Percentiles rank a stretch among this genome's conserved stretches.
phyloP scores from a whole-genome alignment of 2,329 filamentous ascomycete genomes.

The Colletotrichum sp. region DNA sequence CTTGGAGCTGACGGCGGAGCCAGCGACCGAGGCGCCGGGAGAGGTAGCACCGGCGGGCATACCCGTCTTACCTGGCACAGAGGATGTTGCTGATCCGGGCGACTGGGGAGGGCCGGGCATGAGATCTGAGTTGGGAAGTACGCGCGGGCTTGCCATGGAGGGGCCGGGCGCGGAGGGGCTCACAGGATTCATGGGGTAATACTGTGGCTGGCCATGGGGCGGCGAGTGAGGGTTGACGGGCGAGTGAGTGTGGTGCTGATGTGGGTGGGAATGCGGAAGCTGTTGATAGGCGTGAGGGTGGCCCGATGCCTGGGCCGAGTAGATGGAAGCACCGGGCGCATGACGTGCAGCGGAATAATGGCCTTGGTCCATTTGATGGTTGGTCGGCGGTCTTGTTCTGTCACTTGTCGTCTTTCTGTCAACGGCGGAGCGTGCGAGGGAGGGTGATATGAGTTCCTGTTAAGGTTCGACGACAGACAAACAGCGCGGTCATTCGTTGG shows the following conservation, averaged over 20 bases:
- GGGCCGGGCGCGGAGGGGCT: neutral
- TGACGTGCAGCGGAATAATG: constrained; percentile 22
- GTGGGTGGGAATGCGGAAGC: neutral
- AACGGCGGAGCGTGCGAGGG: constrained; percentile 1
- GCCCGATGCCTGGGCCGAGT: constrained; percentile 4
- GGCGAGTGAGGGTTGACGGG: constrained; percentile 1
- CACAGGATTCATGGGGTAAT: constrained; percentile 15
- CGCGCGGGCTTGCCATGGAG: constrained; percentile 14
- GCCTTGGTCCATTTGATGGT: constrained; percentile 14
- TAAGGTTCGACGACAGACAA: neutral
- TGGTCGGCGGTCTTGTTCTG: neutral
- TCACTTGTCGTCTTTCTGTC: constrained; percentile 15
- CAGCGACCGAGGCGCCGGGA: neutral
- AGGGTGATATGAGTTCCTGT: constrained; percentile 17
- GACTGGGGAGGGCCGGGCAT: constrained; percentile 11
- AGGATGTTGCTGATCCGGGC: constrained; percentile 8
- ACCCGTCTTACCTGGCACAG: neutral
- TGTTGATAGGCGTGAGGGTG: constrained; percentile 5
- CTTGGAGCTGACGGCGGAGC: constrained; percentile 28
- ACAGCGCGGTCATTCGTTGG: constrained; percentile 15
- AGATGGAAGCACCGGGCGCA: constrained; percentile 10
- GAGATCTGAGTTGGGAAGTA: constrained; percentile 14
- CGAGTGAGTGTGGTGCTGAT: constrained; percentile 10
- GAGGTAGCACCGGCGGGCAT: neutral
- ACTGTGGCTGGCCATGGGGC: constrained; percentile 19